Evolutionary conservation across 352 stramenopile genomes (phyloP), one percentile per base, ranked within the genome.

Genomic region (Globisporangium polare): DNA sequence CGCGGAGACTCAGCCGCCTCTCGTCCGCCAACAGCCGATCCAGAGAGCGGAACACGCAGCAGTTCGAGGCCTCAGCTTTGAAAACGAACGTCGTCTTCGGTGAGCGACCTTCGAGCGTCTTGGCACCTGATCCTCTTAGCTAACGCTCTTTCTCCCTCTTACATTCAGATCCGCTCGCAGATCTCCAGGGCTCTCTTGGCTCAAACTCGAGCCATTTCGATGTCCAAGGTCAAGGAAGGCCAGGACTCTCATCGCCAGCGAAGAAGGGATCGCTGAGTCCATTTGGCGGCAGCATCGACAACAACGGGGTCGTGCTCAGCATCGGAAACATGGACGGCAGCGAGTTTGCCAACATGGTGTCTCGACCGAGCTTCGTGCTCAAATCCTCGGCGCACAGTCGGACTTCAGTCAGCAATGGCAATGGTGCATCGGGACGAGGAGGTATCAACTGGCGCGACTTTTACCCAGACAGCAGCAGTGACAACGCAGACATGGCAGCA

Each of bases 301-400:
- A 46, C 17, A 67, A 57, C 10, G 69, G 66, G 3, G 67, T 73
- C 12, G 72, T 72, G 57, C 52, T 77, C 12, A 73, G 39, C n/a
- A 55, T 75, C 26, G 72, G 67, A 4, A 59, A 52, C 17, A 63
- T 68, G 55, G 62, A 74, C 45, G 57, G 57, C 31, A 65, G 39
- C 13, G 56, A 73, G 20, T 73, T 67, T 26, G 46, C 69, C 31
- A 73, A 71, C 55, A 73, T 75, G 54, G 67, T 63, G 10, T 37
- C 58, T 1, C 68, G 55, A 20, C 53, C 67, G 1, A 65, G 59
- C 15, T 63, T 68, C 8, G 51, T 45, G 3, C 22, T 26, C n/a
- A 77, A 64, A 12, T 24, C 22, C 3, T 26, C 26, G 3, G 7
- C 37, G 6, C 35, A 50, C 17, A 20, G 18, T 6, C 37, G 13